Evolutionary conservation across 2,329 filamentous ascomycete genomes (phyloP).

Genomic region (Dothiorella sarmentorum): DNA sequence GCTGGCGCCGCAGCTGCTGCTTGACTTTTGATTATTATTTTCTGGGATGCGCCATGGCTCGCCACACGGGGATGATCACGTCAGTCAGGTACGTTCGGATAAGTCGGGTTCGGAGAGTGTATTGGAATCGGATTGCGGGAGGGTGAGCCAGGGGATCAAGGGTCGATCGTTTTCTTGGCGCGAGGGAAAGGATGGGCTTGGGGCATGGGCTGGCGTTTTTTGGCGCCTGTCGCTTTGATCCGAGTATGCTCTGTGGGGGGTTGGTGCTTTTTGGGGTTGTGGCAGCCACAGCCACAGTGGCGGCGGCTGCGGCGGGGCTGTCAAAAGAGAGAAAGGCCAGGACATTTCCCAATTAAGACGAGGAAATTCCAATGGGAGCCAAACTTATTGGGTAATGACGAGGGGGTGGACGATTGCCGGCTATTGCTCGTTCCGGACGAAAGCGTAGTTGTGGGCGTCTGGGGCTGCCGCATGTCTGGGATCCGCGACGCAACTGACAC

Average conservation of each 20-base stretch:
- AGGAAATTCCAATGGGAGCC: neutral
- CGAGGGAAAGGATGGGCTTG: neutral
- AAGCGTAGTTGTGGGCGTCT: slow-evolving; percentile 4
- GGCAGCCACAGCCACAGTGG: neutral
- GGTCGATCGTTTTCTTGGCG: neutral
- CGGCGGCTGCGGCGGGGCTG: slow-evolving; percentile 3
- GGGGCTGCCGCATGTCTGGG: slow-evolving; percentile 8
- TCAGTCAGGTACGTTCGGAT: neutral
- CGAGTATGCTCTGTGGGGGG: neutral
- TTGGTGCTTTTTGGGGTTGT: neutral
- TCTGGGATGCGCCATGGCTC: neutral
- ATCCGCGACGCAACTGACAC: slow-evolving; percentile 11
- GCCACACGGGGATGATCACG: neutral
- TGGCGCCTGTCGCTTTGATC: neutral
- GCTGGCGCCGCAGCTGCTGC: slow-evolving; percentile 74
- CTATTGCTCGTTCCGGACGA: neutral
- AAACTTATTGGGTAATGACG: neutral
- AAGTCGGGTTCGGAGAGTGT: neutral
- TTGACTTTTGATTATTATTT: slow-evolving; percentile 82
- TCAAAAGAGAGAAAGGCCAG: too few relatives aligned
- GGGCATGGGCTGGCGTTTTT: neutral
- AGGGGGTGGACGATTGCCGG: neutral
- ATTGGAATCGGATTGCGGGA: neutral
- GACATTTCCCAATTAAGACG: neutral
- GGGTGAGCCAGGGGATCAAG: neutral